Evolutionary conservation across 768 basidiomycete genomes (phyloP).

Genomic region (Auricularia sp.): DNA sequence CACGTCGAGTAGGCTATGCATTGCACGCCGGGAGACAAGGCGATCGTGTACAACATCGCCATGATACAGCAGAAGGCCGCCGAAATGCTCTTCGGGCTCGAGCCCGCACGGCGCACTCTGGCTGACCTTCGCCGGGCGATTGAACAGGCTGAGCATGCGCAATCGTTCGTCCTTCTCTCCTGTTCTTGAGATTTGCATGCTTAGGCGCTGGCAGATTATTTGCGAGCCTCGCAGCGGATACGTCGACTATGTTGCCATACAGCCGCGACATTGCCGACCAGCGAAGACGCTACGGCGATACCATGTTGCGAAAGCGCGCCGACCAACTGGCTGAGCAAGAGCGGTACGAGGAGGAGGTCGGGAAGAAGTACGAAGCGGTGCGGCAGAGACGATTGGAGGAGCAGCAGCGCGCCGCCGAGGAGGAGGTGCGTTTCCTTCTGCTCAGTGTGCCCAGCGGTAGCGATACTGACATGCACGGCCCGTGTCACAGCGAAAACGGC

Average conservation of each 20-base stretch:
- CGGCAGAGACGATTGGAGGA: slow-evolving; percentile 74
- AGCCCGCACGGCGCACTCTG: slow-evolving; percentile 65
- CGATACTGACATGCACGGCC: slow-evolving; percentile 3
- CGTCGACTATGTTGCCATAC: slow-evolving; percentile 64
- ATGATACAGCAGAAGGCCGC: slow-evolving; percentile 97
- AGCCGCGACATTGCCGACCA: slow-evolving; percentile 81
- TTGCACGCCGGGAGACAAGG: slow-evolving; percentile 77
- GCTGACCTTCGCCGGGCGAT: slow-evolving; percentile 72
- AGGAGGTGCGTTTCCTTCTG: slow-evolving; percentile 43
- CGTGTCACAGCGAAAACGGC: slow-evolving; percentile 39
- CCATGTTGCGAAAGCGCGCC: slow-evolving; percentile 70
- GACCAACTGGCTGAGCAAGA: slow-evolving; percentile 69
- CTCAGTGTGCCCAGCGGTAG: background rate
- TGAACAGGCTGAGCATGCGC: slow-evolving; percentile 74
- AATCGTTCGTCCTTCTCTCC: slow-evolving; percentile 46
- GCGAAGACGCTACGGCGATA: slow-evolving; percentile 81
- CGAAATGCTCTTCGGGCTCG: slow-evolving; percentile 72
- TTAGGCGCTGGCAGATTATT: slow-evolving; percentile 50
- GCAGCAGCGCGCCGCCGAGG: slow-evolving; percentile 48
- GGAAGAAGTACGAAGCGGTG: slow-evolving; percentile 67
- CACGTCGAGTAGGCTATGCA: slow-evolving; percentile 56
- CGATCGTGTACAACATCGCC: slow-evolving; percentile 88
- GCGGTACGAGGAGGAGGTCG: slow-evolving; percentile 59
- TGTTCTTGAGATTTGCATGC: background rate
- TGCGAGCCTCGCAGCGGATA: slow-evolving; percentile 69